Percentiles rank a stretch among this genome's conserved stretches.
These are phyloP conservation scores for Rhynchospora breviuscula DNA, from an alignment of 176 grass and related monocot species.

Conservation along the genomic window DNA sequence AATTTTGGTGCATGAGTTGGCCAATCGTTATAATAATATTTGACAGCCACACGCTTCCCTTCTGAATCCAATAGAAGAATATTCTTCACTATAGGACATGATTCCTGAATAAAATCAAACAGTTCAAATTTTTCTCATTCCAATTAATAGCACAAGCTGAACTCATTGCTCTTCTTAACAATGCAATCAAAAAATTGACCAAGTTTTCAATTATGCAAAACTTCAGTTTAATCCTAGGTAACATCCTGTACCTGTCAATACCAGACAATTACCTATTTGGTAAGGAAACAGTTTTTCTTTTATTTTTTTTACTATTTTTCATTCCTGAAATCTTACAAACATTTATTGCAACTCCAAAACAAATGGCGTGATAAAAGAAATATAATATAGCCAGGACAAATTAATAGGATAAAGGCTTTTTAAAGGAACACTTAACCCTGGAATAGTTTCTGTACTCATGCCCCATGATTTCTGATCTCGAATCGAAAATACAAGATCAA, in stretches of 20 bases:
- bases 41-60: too few species aligned
- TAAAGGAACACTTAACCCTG: slow-evolving; percentile 23
- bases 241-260: background rate
- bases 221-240: too few species aligned
- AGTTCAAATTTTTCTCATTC: too few species aligned
- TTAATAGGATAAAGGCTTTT: background rate
- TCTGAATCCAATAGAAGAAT: too few species aligned
- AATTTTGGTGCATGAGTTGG: too few species aligned
- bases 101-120: too few species aligned
- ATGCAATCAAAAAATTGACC: too few species aligned
- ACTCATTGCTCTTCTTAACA: too few species aligned
- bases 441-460: slow-evolving; percentile 39
- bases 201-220: too few species aligned
- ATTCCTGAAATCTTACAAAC: background rate
- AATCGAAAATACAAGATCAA: background rate
- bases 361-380: background rate
- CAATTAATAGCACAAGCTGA: too few species aligned
- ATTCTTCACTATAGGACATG: too few species aligned
- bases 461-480: slow-evolving; percentile 29
- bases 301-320: background rate
- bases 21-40: too few species aligned
- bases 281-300: background rate
- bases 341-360: background rate
- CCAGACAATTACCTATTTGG: background rate
- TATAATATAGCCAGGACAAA: background rate